Base-by-base conservation (phyloP, 768 basidiomycete genomes). In the Boletales sp. region DNA sequence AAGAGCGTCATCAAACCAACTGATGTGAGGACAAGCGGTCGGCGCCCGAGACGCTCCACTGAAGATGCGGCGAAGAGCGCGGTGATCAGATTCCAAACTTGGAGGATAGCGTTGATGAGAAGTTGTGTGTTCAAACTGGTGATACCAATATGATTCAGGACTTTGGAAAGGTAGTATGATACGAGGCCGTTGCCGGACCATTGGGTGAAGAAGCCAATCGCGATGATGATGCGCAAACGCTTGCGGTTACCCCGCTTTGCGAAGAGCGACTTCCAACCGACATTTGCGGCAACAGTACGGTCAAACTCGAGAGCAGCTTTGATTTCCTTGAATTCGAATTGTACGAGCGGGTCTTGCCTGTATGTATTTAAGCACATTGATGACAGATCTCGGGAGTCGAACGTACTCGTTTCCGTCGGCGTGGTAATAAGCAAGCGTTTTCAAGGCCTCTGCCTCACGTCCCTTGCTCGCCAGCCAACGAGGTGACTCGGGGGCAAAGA, bases 391-490 rank as follows among this genome's bases (percentile, higher is more conserved):
- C 10, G 8, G 5, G 34, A 46, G n/a, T 50, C 49, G 9, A 41
- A 56, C 74, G 47, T 53, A 79, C 79, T 74, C 72, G 50, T 92
- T 80, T 49, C 87, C 82, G 60, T 87, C 81, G 15, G 88, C 87
- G 59, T 94, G 91, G 66, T 92, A 91, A 64, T 88, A 84, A 1
- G 89, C 87, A 21, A 94, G 74, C 8, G 79, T 80, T 36, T 73
- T 65, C 38, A 87, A 70, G 3, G 90, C 92, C 61, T 87, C 72
- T 2, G 72, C 78, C 25, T 88, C 79, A 49, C 77, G 77, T 41
- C 90, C 90, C 67, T 86, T 88, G 70, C 74, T 81, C 60, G 93
- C 68, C 56, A 93, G 72, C 79, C 77, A 94, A 75, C 91, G 83
- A 35, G 92, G 92, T 3, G 86, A 87, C 66, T 94, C 91, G 37